Conservation (phyloP, 768 basidiomycete species). For the Podaxis rugospora region DNA sequence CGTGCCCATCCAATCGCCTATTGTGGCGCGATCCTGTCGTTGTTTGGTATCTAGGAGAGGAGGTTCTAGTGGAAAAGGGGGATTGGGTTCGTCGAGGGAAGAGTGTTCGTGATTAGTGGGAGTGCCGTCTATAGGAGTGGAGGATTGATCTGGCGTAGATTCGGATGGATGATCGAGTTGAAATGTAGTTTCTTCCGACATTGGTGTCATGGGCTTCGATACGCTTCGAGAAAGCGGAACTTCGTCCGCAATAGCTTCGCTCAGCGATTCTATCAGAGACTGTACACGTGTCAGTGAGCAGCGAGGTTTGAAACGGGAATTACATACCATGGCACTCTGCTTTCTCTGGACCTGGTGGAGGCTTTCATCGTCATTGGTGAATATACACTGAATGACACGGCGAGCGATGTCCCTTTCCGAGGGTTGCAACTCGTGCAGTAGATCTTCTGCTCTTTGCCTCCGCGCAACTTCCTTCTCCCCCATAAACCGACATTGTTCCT, state of each 20-base stretch:
- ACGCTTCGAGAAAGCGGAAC: conserved; percentile 32
- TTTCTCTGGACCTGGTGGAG: conserved; percentile 48
- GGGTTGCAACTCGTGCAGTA: conserved; percentile 52
- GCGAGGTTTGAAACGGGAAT: conserved; percentile 1
- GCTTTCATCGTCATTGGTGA: conserved; percentile 46
- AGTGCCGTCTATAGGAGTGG: background rate
- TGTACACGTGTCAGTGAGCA: conserved; percentile 17
- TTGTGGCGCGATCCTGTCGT: conserved; percentile 44
- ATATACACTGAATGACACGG: conserved; percentile 64
- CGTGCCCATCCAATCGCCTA: conserved; percentile 77
- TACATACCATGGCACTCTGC: conserved; percentile 55
- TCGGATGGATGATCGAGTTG: background rate
- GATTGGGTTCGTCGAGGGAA: background rate
- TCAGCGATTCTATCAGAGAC: conserved; percentile 51
- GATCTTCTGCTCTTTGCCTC: conserved; percentile 44
- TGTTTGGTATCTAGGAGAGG: conserved; percentile 15
- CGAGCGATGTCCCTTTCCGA: conserved; percentile 66
- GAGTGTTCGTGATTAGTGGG: background rate
- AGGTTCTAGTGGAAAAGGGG: background rate
- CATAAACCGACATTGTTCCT: conserved; percentile 48
- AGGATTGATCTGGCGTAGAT: background rate
- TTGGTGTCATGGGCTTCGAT: conserved; percentile 30
- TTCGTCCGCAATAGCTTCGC: conserved; percentile 51
- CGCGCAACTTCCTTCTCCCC: conserved; percentile 58
- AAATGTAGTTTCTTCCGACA: conserved; percentile 26